Conservation (phyloP, 2,329 filamentous ascomycete genomes). For the Chalaropsis thielavioides region DNA sequence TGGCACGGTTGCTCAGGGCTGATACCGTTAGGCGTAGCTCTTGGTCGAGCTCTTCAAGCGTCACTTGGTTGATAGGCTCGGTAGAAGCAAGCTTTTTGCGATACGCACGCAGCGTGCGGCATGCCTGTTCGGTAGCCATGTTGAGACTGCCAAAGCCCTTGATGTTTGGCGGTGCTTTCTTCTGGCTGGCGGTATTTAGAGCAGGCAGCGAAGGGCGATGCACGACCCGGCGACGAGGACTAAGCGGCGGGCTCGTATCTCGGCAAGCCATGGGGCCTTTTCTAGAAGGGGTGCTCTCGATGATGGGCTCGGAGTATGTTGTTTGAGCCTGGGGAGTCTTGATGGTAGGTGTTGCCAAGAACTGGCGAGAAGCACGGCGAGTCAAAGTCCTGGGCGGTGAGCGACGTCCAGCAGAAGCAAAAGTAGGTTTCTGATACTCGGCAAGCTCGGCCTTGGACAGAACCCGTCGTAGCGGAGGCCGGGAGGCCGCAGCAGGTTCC, state of each 20-base stretch:
- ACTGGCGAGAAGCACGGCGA: conserved; percentile 37
- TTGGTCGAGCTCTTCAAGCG: conserved; percentile 47
- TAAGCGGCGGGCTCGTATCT: conserved; percentile 36
- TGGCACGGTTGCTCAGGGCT: conserved; percentile 43
- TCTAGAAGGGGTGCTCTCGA: conserved; percentile 33
- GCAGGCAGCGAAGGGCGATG: conserved; percentile 42
- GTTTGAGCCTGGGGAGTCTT: conserved; percentile 28
- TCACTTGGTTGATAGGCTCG: conserved; percentile 41
- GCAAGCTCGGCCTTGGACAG: conserved; percentile 77
- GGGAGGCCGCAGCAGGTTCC: conserved; percentile 31
- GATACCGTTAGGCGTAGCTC: conserved; percentile 49
- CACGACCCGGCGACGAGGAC: conserved; percentile 33
- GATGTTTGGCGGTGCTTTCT: conserved; percentile 36
- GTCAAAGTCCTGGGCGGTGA: conserved; percentile 42
- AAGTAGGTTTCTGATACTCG: conserved; percentile 47
- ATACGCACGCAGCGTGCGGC: conserved; percentile 46
- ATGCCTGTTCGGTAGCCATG: conserved; percentile 50
- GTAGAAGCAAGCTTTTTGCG: conserved; percentile 46
- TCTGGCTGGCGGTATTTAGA: conserved; percentile 32
- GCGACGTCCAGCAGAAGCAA: conserved; percentile 29
- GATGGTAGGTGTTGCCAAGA: conserved; percentile 10
- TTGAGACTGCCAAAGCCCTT: conserved; percentile 42
- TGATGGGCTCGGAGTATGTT: conserved; percentile 30
- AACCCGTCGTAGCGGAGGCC: conserved; percentile 68
- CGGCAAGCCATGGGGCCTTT: conserved; percentile 30